Evolutionary conservation across 2,329 filamentous ascomycete genomes (phyloP).

Genomic region (Leptographium galeiforme): DNA sequence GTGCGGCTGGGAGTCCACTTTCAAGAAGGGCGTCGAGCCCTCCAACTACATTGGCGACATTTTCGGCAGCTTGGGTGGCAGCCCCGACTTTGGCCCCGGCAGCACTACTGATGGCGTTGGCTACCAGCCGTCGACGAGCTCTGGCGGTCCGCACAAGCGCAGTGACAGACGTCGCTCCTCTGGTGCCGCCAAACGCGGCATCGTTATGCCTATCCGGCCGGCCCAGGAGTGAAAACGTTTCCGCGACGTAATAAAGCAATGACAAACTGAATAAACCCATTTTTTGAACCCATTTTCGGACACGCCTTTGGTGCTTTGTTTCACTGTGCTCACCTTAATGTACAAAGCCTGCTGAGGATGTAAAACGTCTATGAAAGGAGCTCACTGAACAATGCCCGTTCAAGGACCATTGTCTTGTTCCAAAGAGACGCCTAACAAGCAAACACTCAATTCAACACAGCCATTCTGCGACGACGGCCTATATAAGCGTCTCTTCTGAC

Average conservation of each 20-base stretch:
- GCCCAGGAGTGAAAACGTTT: not conserved
- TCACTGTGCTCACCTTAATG: no score
- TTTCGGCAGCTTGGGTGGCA: slow-evolving; percentile 52
- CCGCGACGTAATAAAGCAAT: not conserved
- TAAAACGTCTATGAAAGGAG: no score
- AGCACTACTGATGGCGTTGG: slow-evolving; percentile 26
- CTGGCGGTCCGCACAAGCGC: slow-evolving; percentile 9
- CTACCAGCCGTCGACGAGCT: slow-evolving; percentile 15
- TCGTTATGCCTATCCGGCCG: not conserved
- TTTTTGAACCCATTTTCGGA: no score
- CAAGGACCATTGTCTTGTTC: no score
- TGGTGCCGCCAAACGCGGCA: slow-evolving; percentile 2
- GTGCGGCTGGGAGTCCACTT: slow-evolving; percentile 44
- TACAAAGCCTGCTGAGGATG: no score
- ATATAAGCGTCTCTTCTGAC: not conserved
- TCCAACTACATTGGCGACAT: slow-evolving; percentile 60
- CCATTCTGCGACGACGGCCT: not conserved
- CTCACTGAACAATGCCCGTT: no score
- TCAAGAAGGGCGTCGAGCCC: slow-evolving; percentile 40
- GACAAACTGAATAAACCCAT: not conserved
- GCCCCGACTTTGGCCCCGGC: slow-evolving; percentile 50
- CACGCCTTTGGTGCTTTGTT: no score
- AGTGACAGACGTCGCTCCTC: not conserved
- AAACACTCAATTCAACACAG: no score
- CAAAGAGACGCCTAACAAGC: no score